Evolutionary conservation across 345 rosid genomes (phyloP).

Genomic region (Noccaea caerulescens): DNA sequence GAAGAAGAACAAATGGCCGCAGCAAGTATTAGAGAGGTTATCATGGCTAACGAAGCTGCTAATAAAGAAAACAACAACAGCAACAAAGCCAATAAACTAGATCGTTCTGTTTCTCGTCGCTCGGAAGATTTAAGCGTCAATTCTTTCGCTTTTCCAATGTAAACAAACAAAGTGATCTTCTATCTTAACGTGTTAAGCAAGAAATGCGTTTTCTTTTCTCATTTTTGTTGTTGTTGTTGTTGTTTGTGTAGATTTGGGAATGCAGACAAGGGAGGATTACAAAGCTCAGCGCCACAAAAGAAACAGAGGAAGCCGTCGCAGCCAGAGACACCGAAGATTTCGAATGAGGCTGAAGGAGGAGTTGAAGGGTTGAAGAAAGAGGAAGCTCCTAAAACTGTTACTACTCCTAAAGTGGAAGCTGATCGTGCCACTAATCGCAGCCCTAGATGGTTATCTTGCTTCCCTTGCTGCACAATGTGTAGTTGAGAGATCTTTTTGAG

Average conservation of each 20-base stretch:
- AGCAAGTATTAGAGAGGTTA: constrained; percentile 61
- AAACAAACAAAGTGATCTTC: constrained; percentile 34
- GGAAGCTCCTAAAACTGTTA: constrained; percentile 30
- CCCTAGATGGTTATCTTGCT: constrained; percentile 62
- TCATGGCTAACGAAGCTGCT: constrained; percentile 51
- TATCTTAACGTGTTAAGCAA: background rate
- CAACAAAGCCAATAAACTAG: constrained; percentile 24
- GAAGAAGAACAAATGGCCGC: constrained; percentile 60
- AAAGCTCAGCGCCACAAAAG: constrained; percentile 3
- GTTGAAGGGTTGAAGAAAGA: constrained; percentile 36
- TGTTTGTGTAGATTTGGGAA: constrained; percentile 54
- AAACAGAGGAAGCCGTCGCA: constrained; percentile 34
- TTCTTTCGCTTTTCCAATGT: constrained; percentile 92
- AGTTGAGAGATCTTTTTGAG: background rate
- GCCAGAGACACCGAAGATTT: constrained; percentile 39
- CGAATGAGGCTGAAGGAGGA: constrained; percentile 16
- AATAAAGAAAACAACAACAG: constrained; percentile 24
- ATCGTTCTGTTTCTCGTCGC: constrained; percentile 40
- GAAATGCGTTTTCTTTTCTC: constrained; percentile 11
- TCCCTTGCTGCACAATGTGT: constrained; percentile 56
- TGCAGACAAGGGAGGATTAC: constrained; percentile 44
- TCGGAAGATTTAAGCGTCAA: constrained; percentile 60
- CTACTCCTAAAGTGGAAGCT: constrained; percentile 41
- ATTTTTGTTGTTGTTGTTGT: constrained; percentile 1
- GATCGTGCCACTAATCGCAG: constrained; percentile 16